Evolutionary conservation across 768 basidiomycete species (phyloP).

Genomic region (Gymnopilus junonius): DNA sequence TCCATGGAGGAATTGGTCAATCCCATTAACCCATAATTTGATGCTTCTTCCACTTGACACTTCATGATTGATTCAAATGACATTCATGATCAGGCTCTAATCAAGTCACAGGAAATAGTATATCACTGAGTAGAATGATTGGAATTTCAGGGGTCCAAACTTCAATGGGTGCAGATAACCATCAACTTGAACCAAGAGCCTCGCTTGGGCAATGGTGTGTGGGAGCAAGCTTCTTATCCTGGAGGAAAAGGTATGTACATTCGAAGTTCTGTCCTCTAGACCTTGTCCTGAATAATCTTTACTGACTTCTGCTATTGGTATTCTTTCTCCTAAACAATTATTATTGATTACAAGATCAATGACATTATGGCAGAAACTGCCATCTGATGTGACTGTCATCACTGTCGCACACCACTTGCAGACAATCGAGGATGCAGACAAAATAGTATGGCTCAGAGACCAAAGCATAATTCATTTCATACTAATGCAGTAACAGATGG

Average conservation of each 20-base stretch:
- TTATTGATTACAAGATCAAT: not conserved
- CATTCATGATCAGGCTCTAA: too few relatives aligned
- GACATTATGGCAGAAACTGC: not conserved
- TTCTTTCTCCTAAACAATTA: too few relatives aligned
- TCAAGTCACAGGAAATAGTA: too few relatives aligned
- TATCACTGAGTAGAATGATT: too few relatives aligned
- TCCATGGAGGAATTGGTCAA: too few relatives aligned
- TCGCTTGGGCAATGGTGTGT: not conserved
- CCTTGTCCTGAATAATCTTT: not conserved
- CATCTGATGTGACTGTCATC: slow-evolving; percentile 1
- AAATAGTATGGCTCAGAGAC: not conserved
- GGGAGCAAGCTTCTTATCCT: slow-evolving; percentile 1
- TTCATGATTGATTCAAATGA: too few relatives aligned
- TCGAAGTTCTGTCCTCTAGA: not conserved
- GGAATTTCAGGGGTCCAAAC: too few relatives aligned
- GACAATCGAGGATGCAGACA: not conserved
- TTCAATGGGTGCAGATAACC: too few relatives aligned
- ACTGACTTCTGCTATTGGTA: slow-evolving; percentile 1
- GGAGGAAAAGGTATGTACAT: not conserved
- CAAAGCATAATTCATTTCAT: not conserved
- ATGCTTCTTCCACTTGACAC: too few relatives aligned
- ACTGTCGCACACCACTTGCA: not conserved
- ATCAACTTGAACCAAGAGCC: too few relatives aligned
- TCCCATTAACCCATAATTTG: too few relatives aligned
- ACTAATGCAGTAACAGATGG: not conserved